A percentile compares a stretch with the other conserved stretches of the same genome.
Conservation (phyloP, 495 filamentous ascomycete species). For the Trichoderma virens region DNA sequence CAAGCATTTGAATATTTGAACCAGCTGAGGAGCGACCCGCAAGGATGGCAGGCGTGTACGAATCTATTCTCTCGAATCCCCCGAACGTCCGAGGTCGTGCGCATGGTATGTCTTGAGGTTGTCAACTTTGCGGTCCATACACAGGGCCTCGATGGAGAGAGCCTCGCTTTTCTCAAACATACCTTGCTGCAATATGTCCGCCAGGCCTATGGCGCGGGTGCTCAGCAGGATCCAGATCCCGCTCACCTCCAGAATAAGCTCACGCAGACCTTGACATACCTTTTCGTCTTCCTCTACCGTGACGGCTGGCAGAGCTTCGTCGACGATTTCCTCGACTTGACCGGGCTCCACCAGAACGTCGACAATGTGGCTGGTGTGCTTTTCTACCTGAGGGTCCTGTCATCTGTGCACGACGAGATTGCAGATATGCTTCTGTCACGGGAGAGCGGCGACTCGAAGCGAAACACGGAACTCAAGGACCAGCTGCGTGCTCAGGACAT, state of each 20-base stretch:
- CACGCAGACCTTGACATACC: slow-evolving; percentile 84
- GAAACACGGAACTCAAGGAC: slow-evolving; percentile 82
- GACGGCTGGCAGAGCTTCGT: slow-evolving; percentile 80
- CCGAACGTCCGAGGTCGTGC: slow-evolving; percentile 72
- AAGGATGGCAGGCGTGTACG: slow-evolving; percentile 81
- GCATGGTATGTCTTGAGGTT: slow-evolving; percentile 80
- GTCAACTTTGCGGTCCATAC: slow-evolving; percentile 81
- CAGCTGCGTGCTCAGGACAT: slow-evolving; percentile 76
- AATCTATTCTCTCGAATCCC: slow-evolving; percentile 76
- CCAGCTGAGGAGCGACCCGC: slow-evolving; percentile 67
- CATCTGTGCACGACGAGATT: slow-evolving; percentile 93
- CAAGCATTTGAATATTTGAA: slow-evolving; percentile 87
- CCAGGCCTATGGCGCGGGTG: slow-evolving; percentile 56
- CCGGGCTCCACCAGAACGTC: slow-evolving; percentile 43
- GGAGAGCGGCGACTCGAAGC: slow-evolving; percentile 63
- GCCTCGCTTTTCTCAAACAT: slow-evolving; percentile 63
- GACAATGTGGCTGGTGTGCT: slow-evolving; percentile 71
- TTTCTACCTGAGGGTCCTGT: slow-evolving; percentile 80
- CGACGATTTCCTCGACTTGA: slow-evolving; percentile 73
- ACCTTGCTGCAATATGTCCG: slow-evolving; percentile 69
- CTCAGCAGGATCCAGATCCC: slow-evolving; percentile 51
- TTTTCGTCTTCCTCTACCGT: slow-evolving; percentile 80
- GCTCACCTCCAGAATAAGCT: slow-evolving; percentile 90
- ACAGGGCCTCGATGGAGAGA: slow-evolving; percentile 59
- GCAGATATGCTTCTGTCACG: slow-evolving; percentile 81